Conservation (phyloP, 768 basidiomycete genomes). For the Trametes villosa region DNA sequence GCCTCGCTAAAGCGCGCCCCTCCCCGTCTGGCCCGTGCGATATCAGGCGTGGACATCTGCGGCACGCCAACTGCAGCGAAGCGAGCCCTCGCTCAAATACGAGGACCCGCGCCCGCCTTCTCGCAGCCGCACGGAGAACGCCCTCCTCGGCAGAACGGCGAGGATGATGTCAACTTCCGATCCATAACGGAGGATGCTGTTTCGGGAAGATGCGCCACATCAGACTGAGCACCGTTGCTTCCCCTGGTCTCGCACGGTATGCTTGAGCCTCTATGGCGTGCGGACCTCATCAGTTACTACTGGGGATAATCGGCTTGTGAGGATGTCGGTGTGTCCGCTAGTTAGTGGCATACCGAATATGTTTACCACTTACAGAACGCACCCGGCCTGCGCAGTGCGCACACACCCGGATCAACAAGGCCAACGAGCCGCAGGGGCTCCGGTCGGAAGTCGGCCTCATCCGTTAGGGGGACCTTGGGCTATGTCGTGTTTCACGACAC, state of each 20-base stretch:
- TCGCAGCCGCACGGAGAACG: not conserved
- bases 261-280: too few relatives aligned
- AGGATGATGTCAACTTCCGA: constrained; percentile 27
- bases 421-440: too few relatives aligned
- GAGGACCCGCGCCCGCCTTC: constrained; percentile 5
- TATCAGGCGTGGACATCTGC: not conserved
- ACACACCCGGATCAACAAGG: too few relatives aligned
- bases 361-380: too few relatives aligned
- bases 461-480: too few relatives aligned
- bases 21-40: not conserved
- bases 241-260: not conserved
- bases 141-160: constrained; percentile 15
- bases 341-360: too few relatives aligned
- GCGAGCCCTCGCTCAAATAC: constrained; percentile 1
- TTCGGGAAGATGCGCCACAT: constrained; percentile 14
- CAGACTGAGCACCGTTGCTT: not conserved
- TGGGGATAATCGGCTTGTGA: too few relatives aligned
- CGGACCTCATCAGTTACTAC: too few relatives aligned
- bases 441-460: too few relatives aligned
- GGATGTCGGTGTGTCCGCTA: too few relatives aligned
- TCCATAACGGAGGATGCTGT: constrained; percentile 20
- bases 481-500: too few relatives aligned
- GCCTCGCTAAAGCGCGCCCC: constrained; percentile 2
- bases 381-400: too few relatives aligned
- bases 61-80: constrained; percentile 16